Conservation (phyloP, 495 filamentous ascomycete genomes). For the Platismatia glauca region DNA sequence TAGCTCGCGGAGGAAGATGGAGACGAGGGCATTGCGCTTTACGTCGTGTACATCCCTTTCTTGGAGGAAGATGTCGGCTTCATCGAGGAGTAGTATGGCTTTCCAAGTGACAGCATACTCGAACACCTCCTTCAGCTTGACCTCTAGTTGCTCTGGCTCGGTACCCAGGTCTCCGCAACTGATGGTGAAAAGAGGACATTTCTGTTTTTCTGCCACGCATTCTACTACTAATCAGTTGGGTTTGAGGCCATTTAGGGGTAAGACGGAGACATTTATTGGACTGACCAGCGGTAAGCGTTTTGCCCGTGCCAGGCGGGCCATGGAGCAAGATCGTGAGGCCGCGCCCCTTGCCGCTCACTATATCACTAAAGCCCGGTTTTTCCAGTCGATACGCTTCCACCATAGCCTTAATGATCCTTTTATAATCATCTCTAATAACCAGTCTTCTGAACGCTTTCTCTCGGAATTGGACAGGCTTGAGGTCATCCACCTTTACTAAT, state of each 20-base stretch:
- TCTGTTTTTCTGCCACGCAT: slow-evolving; percentile 15
- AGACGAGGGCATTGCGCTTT: slow-evolving; percentile 22
- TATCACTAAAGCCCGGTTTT: slow-evolving; percentile 16
- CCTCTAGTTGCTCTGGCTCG: slow-evolving; percentile 18
- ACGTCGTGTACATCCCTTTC: slow-evolving; percentile 34
- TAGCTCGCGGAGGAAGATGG: slow-evolving; percentile 45
- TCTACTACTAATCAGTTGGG: slow-evolving; percentile 9
- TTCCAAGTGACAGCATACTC: slow-evolving; percentile 22
- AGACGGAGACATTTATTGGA: neutral
- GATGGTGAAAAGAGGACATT: slow-evolving; percentile 20
- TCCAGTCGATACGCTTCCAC: slow-evolving; percentile 15
- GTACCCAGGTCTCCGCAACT: slow-evolving; percentile 19
- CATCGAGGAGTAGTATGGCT: slow-evolving; percentile 50
- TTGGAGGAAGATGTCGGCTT: slow-evolving; percentile 61
- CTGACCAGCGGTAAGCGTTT: slow-evolving; percentile 22
- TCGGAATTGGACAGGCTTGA: slow-evolving; percentile 16
- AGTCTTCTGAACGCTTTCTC: slow-evolving; percentile 20
- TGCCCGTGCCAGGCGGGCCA: slow-evolving; percentile 22
- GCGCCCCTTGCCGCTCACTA: slow-evolving; percentile 20
- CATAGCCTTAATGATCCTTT: slow-evolving; percentile 21
- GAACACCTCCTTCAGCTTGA: slow-evolving; percentile 17
- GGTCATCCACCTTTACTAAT: slow-evolving; percentile 21
- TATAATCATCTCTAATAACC: slow-evolving; percentile 22
- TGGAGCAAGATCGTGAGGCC: slow-evolving; percentile 18
- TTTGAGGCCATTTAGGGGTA: neutral